Evolutionary conservation across 208 protist species (phyloP), one percentile per base, ranked within the genome.

Genomic region (Blechomonas ayalai): DNA sequence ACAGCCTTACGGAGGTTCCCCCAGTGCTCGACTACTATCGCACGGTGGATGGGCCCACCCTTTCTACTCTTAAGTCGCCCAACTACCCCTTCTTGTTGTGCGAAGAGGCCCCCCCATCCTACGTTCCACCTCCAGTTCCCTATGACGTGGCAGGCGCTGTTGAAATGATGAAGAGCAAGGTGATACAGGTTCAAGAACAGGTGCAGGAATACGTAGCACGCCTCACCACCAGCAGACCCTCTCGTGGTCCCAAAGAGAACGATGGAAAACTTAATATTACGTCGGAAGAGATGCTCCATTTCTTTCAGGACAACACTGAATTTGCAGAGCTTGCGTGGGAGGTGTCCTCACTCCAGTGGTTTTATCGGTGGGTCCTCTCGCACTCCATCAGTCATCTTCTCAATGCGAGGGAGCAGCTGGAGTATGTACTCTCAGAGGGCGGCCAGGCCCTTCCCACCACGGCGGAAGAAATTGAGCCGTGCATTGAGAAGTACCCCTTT

Each of bases 31-130:
- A 67, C n/a, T 31, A 42, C 19, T 56, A 63, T 37, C 78, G 83
- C 34, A 92, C 75, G 2, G 58, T 92, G 10, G 83, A 92, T 36
- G 67, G 50, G 13, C 74, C 68, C 6, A 74, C 70, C 13, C 45
- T 92, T 32, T 50, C 26, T 19, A 35, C 82, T 18, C 70, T 92
- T 24, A 82, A 83, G 61, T 73, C 67, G 5, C 54, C 73, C 8
- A 85, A 78, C 63, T 92, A 86, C 53, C 83, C 83, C 18, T 92
- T 89, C 37, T 59, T 67, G 24, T 37, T 92, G 1, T 92, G 83
- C 45, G 83, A 88, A 24, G 79, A 83, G 44, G 83, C 83, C 6
- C 83, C 83, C 16, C 56, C 73, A 33, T 70, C 73, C 24, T 92
- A 89, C 53, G 56, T 76, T 27, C 73, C 78, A 15, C 73, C 73